A percentile compares a stretch with the other conserved stretches of the same genome.
phyloP scores from a whole-genome alignment of 2,329 filamentous ascomycete genomes.

The Botrytis elliptica region DNA sequence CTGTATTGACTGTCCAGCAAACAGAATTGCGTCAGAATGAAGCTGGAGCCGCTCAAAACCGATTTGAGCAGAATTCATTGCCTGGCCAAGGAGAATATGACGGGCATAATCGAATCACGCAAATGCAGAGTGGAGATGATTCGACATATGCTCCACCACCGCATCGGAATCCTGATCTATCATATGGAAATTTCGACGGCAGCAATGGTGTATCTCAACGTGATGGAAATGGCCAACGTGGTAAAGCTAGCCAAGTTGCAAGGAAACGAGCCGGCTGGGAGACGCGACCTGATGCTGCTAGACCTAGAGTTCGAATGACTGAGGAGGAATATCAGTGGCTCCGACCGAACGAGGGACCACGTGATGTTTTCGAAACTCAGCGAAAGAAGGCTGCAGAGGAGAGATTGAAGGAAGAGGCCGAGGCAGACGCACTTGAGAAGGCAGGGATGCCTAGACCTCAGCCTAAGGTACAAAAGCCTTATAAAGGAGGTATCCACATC shows the following conservation, averaged over 20 bases:
- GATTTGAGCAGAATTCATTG: not conserved
- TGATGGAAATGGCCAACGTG: too few relatives aligned
- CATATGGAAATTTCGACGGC: too few relatives aligned
- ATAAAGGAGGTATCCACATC: not conserved
- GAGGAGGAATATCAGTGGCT: slow-evolving; percentile 8
- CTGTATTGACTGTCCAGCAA: rapidly evolving
- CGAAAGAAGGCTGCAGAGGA: not conserved
- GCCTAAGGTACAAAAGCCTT: not conserved
- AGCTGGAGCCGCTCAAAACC: not conserved
- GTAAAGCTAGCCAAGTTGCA: rapidly evolving
- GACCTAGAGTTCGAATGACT: not conserved
- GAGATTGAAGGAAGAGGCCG: not conserved
- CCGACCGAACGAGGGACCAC: not conserved
- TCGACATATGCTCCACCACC: not conserved
- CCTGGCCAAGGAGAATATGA: rapidly evolving
- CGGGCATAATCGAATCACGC: too few relatives aligned
- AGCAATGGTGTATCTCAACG: too few relatives aligned
- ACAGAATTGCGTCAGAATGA: too few relatives aligned
- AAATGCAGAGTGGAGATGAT: not conserved
- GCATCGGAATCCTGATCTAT: not conserved
- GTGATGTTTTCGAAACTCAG: not conserved
- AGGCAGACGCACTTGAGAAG: not conserved
- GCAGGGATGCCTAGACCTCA: not conserved
- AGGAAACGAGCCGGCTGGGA: not conserved
- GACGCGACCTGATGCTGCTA: not conserved